Base-by-base conservation (phyloP, 2,329 filamentous ascomycete genomes). In the Nemania diffusa region DNA sequence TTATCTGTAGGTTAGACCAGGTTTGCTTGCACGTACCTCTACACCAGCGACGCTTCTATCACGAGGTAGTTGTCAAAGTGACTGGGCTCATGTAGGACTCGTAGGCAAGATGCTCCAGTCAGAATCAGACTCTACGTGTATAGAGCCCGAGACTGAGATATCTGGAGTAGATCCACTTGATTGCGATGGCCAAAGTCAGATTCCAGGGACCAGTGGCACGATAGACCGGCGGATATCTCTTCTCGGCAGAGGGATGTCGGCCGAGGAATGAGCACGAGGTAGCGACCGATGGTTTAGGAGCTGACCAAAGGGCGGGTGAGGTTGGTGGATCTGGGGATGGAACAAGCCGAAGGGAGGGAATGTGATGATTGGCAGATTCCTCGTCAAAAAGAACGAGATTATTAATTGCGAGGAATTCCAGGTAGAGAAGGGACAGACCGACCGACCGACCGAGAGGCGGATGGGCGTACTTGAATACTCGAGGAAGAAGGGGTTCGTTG, bases 81-180 rank as follows among this genome's bases (percentile, higher is more conserved):
- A 73, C 72, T 70, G 72, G 75, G 73, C 71, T 77, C 76, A 78
- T 78, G 73, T 75, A 78, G 76, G 75, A 73, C 74, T 74, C 71
- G 72, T 67, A 64, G 67, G 65, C 68, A 66, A 70, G 69, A 73
- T 77, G 73, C 76, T 78, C 75, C 74, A 76, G 76, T 73, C 76
- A 75, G 76, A 72, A 73, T 72, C 70, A 77, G 76, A 78, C 75
- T 69, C 77, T 74, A 70, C 27, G 64, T n/a, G 24, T 53, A 62
- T 68, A 69, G 76, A 77, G 76, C 71, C 75, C 71, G 77, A 73
- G 70, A 76, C 76, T 75, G 76, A 74, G 73, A 65, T 73, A 68
- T 72, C 74, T 73, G 74, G 72, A 73, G 74, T 64, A 71, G 67
- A 69, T 75, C 71, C 73, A 76, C 73, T 73, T 71, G 71, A 77